Base-by-base conservation (phyloP, 148 eudicot species). In the Drosera capensis region DNA sequence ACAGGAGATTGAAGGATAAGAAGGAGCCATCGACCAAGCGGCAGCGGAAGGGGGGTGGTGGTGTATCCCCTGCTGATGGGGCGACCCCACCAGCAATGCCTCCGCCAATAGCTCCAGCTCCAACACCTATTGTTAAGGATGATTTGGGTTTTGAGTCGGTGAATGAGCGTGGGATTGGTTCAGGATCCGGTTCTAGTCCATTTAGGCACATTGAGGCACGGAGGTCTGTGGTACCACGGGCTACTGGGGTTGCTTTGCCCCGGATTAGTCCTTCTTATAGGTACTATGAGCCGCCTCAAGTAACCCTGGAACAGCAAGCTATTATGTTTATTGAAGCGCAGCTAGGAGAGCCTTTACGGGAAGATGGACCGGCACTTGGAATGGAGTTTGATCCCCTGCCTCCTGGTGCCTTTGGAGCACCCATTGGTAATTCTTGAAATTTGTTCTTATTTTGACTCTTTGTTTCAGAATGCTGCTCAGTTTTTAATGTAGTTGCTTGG, bases 361-460 rank as follows among this genome's bases (percentile, higher is more conserved):
- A 81, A 40, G 96, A 81, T 21, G 93, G 84, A 14, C 96, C 96
- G 29, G 77, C 82, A 41, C 81, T 86, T 50, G 96, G 96, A 46
- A 71, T 81, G 79, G 96, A 86, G 72, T 86, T 86, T 75, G 96
- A 86, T 71, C 84, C 93, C 30, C 63, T 86, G 75, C 96, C 96
- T 25, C 93, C 96, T 36, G 96, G 96, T 52, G 96, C 96, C 47
- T 86, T 86, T 73, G 96, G 96, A 20, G 70, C 87, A 13, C 87
- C 96, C n/a, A 86, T 86, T 20, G 80, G 96, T 86, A 65, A 56
- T 28, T 9, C 9, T 86, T 20, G 80, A 93, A 81, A 65, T 56
- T 28, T 9, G 5, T 15, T 17, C 36, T 25, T 15, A 7, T 5
- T 23, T 7, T 29, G n/a, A 23, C 26, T 19, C 14, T 16, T 16